phyloP scores from a whole-genome alignment of 2,329 filamentous ascomycete species.

The Xylaria polymorpha region DNA sequence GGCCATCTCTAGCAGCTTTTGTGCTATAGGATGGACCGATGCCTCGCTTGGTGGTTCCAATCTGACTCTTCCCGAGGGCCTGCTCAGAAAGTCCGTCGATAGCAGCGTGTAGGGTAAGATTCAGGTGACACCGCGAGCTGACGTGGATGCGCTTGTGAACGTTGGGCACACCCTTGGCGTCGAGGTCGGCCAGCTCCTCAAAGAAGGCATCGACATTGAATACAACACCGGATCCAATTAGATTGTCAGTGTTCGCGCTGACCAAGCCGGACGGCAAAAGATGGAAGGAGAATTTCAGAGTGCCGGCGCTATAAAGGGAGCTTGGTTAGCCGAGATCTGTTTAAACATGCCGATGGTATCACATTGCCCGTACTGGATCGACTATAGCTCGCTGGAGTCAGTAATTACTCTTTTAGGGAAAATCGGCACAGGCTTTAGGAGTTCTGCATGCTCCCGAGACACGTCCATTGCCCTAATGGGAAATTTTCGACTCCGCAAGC shows the following conservation, averaged over 20 bases:
- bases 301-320: slow-evolving; percentile 9
- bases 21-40: slow-evolving; percentile 56
- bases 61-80: slow-evolving; percentile 54
- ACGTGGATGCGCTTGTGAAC: slow-evolving; percentile 70
- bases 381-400: too few species aligned
- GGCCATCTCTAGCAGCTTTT: slow-evolving; percentile 72
- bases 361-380: slow-evolving; percentile 33
- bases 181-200: slow-evolving; percentile 70
- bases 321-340: slow-evolving; percentile 24
- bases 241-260: slow-evolving; percentile 75
- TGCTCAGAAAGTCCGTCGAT: slow-evolving; percentile 75
- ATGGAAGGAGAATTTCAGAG: slow-evolving; percentile 52
- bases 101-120: slow-evolving; percentile 71
- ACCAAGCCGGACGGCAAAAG: slow-evolving; percentile 77
- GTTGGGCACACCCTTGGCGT: slow-evolving; percentile 67
- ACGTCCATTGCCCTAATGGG: too few species aligned
- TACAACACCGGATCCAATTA: slow-evolving; percentile 75
- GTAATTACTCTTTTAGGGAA: too few species aligned
- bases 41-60: slow-evolving; percentile 39
- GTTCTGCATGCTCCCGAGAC: too few species aligned
- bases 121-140: slow-evolving; percentile 70
- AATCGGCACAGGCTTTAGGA: too few species aligned
- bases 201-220: slow-evolving; percentile 68
- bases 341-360: slow-evolving; percentile 2
- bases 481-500: too few species aligned